These are phyloP conservation scores for Chalaropsis thielavioides DNA, from an alignment of 2,329 filamentous ascomycete genomes.

Conservation along the genomic window DNA sequence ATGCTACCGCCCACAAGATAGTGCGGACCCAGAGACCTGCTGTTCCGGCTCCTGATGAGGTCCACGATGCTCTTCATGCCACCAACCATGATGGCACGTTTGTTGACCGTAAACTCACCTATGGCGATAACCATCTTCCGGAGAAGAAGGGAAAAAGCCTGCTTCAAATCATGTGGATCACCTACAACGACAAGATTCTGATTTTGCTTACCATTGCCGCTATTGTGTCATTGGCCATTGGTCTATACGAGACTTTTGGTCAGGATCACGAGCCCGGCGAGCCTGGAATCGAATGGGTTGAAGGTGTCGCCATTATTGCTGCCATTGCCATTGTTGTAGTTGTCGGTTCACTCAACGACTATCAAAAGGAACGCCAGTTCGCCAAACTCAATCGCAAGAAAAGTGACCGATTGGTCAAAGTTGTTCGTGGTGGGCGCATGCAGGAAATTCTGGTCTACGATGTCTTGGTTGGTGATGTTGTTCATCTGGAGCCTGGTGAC, in stretches of 20 bases:
- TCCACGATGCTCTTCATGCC: conserved; percentile 15
- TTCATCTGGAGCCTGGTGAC: conserved; percentile 61
- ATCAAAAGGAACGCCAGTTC: conserved; percentile 67
- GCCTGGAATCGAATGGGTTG: conserved; percentile 59
- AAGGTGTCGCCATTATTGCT: conserved; percentile 70
- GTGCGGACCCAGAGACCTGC: not conserved
- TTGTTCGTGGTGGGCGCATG: conserved; percentile 54
- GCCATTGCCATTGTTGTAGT: conserved; percentile 64
- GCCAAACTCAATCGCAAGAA: conserved; percentile 68
- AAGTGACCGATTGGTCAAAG: conserved; percentile 59
- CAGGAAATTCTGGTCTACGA: conserved; percentile 56
- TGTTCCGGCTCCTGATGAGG: conserved; percentile 10
- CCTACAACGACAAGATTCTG: conserved; percentile 70
- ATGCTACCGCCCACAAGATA: conserved; percentile 36
- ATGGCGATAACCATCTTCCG: conserved; percentile 56
- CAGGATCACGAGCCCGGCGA: conserved; percentile 35
- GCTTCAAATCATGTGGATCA: conserved; percentile 63
- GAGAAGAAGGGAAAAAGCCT: conserved; percentile 62
- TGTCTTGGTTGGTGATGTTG: conserved; percentile 53
- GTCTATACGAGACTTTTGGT: conserved; percentile 61
- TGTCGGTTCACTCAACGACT: conserved; percentile 66
- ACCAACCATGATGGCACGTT: conserved; percentile 29
- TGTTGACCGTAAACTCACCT: conserved; percentile 54
- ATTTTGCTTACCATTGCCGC: conserved; percentile 58
- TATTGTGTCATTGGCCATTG: conserved; percentile 56